Conservation (phyloP, 2,329 filamentous ascomycete species). For the Fusarium burgessii region DNA sequence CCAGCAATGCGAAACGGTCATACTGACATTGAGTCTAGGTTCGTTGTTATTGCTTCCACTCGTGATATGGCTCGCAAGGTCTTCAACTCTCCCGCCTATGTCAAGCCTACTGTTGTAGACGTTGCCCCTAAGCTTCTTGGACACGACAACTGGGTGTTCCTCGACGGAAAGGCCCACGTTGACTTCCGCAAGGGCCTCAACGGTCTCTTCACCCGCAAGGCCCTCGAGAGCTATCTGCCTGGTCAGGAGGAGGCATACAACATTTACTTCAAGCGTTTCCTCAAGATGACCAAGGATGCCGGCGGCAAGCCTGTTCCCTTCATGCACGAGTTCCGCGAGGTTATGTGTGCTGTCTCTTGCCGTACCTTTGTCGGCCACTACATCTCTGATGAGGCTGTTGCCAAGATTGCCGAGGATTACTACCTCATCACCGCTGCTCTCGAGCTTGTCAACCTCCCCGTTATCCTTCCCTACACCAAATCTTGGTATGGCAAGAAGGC, state of each 20-base stretch:
- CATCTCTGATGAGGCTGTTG: slow-evolving; percentile 88
- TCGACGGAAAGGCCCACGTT: slow-evolving; percentile 94
- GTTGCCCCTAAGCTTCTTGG: slow-evolving; percentile 93
- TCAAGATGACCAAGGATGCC: slow-evolving; percentile 78
- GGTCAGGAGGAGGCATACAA: slow-evolving; percentile 94
- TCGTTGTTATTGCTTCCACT: slow-evolving; percentile 95
- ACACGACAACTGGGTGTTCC: slow-evolving; percentile 94
- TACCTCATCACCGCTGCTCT: slow-evolving; percentile 95
- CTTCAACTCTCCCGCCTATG: slow-evolving; percentile 91
- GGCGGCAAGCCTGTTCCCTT: slow-evolving; percentile 82
- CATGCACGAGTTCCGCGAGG: slow-evolving; percentile 92
- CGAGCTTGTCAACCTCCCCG: slow-evolving; percentile 97
- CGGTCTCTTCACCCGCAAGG: slow-evolving; percentile 90
- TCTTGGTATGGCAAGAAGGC: slow-evolving; percentile 98
- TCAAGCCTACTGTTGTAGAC: slow-evolving; percentile 97
- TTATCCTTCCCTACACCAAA: slow-evolving; percentile 94
- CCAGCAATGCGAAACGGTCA: background rate
- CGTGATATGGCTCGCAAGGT: slow-evolving; percentile 97
- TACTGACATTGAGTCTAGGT: slow-evolving; percentile 64
- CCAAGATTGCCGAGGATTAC: slow-evolving; percentile 96
- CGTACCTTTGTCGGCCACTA: slow-evolving; percentile 98
- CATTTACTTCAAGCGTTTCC: slow-evolving; percentile 83
- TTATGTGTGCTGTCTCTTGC: slow-evolving; percentile 95
- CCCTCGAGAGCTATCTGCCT: slow-evolving; percentile 88
- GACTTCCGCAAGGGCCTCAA: slow-evolving; percentile 98